These are phyloP conservation scores for Zizania latifolia DNA, from an alignment of 176 grass and related monocot genomes.

Conservation along the genomic window DNA sequence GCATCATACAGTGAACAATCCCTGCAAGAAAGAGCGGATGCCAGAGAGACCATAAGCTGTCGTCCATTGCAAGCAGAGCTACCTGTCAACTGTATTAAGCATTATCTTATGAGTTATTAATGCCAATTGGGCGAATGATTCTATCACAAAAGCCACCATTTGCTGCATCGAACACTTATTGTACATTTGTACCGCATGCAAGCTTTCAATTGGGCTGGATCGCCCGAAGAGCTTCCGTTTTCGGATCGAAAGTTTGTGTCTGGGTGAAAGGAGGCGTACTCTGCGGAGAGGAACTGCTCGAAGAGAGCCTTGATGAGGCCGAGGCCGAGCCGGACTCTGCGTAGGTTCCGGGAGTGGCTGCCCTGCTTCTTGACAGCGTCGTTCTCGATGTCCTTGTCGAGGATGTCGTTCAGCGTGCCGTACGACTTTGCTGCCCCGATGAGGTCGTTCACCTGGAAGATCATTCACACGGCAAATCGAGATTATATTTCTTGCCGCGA, in stretches of 20 bases:
- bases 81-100: slow-evolving; percentile 1
- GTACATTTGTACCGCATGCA: too few relatives aligned
- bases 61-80: not conserved
- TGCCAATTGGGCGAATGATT: slow-evolving; percentile 8
- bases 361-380: slow-evolving; percentile 82
- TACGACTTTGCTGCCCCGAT: slow-evolving; percentile 67
- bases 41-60: slow-evolving; percentile 18
- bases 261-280: slow-evolving; percentile 42
- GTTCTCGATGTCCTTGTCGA: slow-evolving; percentile 75
- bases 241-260: not conserved
- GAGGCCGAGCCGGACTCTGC: slow-evolving; percentile 86
- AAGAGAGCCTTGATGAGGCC: slow-evolving; percentile 88
- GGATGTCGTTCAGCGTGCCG: slow-evolving; percentile 64
- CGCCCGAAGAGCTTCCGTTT: not conserved
- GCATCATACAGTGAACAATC: slow-evolving; percentile 71
- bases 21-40: slow-evolving; percentile 41
- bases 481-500: not conserved
- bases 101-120: not conserved
- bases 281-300: slow-evolving; percentile 61
- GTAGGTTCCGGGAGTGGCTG: slow-evolving; percentile 91
- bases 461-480: not conserved
- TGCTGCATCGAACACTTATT: too few relatives aligned
- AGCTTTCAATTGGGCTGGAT: too few relatives aligned
- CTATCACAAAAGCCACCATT: too few relatives aligned
- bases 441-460: slow-evolving; percentile 75